phyloP scores from a whole-genome alignment of 2,329 filamentous ascomycete species.

The Ceratocystis lukuohia region DNA sequence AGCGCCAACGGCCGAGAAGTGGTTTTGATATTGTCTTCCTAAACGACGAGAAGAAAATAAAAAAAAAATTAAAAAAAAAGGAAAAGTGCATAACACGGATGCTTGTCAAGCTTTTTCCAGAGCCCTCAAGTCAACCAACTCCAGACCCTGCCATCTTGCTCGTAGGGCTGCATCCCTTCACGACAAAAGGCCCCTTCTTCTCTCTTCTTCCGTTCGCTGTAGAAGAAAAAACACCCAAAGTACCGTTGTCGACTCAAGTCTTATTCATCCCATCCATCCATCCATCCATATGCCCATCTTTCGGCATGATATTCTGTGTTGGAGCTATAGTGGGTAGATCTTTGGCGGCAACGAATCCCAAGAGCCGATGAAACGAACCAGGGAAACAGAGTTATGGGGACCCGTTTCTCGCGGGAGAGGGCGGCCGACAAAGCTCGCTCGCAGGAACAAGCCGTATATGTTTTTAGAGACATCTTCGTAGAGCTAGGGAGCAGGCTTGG shows the following conservation, averaged over 20 bases:
- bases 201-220: neutral
- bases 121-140: neutral
- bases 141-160: slow-evolving; percentile 3
- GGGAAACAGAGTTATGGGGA: slow-evolving; percentile 9
- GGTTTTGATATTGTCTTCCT: neutral
- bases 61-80: neutral
- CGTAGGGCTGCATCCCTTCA: slow-evolving; percentile 13
- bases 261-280: slow-evolving; percentile 8
- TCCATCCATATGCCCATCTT: slow-evolving; percentile 4
- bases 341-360: neutral
- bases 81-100: neutral
- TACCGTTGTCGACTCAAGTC: slow-evolving; percentile 3
- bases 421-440: neutral
- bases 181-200: slow-evolving; percentile 12
- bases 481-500: neutral
- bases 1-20: too few species aligned
- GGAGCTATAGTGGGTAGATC: neutral
- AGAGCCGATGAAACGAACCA: slow-evolving; percentile 3
- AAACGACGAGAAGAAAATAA: neutral
- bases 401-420: neutral
- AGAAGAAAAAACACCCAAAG: neutral
- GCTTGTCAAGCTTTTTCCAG: neutral
- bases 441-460: neutral
- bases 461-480: neutral
- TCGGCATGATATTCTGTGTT: slow-evolving; percentile 8